Evolutionary conservation across 441 rosid species (phyloP).

Genomic region (Gossypium davidsonii): DNA sequence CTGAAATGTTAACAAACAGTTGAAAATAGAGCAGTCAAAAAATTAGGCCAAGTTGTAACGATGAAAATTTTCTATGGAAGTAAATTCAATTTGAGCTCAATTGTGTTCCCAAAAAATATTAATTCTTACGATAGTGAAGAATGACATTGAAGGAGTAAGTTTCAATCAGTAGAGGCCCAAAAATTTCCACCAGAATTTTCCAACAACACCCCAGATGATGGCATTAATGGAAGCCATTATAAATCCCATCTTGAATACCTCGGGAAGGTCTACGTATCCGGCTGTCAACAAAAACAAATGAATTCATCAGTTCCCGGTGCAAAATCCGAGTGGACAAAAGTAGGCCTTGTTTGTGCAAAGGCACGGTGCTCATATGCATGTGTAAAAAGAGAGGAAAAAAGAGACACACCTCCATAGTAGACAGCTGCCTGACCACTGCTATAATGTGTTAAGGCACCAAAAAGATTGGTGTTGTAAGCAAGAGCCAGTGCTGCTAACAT

Average conservation of each 20-base stretch:
- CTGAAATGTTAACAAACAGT: neutral
- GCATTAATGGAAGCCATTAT: slow-evolving; percentile 67
- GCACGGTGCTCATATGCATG: neutral
- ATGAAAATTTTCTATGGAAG: neutral
- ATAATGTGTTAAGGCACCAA: slow-evolving; percentile 86
- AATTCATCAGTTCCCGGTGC: slow-evolving; percentile 12
- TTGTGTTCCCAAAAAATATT: slow-evolving; percentile 9
- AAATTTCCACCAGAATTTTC: slow-evolving; percentile 91
- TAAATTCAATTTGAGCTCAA: slow-evolving; percentile 16
- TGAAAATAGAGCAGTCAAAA: neutral
- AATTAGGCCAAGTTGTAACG: neutral
- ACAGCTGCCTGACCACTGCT: slow-evolving; percentile 99
- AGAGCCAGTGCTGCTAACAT: slow-evolving; percentile 72
- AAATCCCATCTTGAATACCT: slow-evolving; percentile 80
- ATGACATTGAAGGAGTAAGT: slow-evolving; percentile 18
- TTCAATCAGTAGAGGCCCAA: slow-evolving; percentile 68
- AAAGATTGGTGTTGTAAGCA: slow-evolving; percentile 84
- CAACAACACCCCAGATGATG: slow-evolving; percentile 72
- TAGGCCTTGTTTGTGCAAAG: neutral
- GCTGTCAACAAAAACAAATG: slow-evolving; percentile 38
- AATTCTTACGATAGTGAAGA: slow-evolving; percentile 11
- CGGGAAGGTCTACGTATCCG: slow-evolving; percentile 81
- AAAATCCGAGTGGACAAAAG: neutral
- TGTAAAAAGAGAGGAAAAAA: neutral
- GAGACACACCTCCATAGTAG: slow-evolving; percentile 70